These are phyloP conservation scores for Colletotrichum godetiae DNA, from an alignment of 2,329 filamentous ascomycete species.

Conservation along the genomic window DNA sequence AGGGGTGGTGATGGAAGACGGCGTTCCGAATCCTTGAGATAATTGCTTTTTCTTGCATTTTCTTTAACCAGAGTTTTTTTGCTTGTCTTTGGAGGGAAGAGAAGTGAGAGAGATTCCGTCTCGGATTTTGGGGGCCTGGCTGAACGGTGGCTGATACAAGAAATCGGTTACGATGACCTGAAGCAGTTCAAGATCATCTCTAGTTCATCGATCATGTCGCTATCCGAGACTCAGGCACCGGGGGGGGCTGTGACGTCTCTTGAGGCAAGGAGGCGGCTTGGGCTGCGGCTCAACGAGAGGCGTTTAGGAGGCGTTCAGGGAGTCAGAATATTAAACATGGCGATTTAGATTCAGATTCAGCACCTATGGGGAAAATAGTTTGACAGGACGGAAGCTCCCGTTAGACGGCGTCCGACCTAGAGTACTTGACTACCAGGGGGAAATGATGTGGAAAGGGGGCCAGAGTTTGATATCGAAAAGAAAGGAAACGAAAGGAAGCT, in stretches of 20 bases:
- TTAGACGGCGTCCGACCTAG: background rate
- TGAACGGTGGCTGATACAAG: conserved; percentile 1
- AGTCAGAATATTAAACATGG: background rate
- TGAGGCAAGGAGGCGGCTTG: conserved; percentile 14
- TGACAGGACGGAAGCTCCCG: background rate
- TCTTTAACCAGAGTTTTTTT: background rate
- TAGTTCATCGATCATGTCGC: background rate
- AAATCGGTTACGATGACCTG: conserved; percentile 2
- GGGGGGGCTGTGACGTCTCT: background rate
- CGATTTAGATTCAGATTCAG: background rate
- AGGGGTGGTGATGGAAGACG: background rate
- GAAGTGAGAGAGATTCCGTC: background rate
- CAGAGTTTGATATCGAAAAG: background rate
- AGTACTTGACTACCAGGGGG: background rate
- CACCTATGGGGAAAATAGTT: background rate
- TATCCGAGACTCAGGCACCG: background rate
- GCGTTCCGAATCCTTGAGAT: background rate
- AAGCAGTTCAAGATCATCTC: background rate
- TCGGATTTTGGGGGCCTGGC: background rate
- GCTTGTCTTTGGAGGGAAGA: background rate
- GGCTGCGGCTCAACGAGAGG: conserved; percentile 15
- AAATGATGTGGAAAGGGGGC: background rate
- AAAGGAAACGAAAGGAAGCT: background rate
- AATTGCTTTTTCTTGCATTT: conserved; percentile 21
- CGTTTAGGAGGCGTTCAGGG: background rate